Base-by-base conservation (phyloP, 139 green algal species). In the Raphidocelis subcapitata region DNA sequence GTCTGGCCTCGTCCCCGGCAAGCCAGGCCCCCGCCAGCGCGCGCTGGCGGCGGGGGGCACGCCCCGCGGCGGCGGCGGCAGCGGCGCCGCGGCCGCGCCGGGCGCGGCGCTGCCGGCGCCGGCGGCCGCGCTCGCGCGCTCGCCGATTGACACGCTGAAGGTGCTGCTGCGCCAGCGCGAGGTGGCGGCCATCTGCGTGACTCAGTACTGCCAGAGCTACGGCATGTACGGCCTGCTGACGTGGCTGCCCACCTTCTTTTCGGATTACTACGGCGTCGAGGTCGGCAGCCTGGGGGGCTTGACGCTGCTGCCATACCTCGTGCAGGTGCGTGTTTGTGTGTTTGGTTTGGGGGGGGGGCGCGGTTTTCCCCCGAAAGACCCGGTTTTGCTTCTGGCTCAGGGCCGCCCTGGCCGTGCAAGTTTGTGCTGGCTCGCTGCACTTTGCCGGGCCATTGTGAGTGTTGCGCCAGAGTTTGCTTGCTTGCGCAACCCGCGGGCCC, bases 241-340 rank as follows among this genome's bases (percentile, higher is more conserved):
- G 67, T 95, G 90, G 90, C 88, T 95, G 73, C 90, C 90, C 20
- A 93, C 88, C 18, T 95, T 91, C 75, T 95, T 94, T 74, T 69
- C 76, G 3, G 88, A 93, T 32, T 84, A 60, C 23, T 92, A 90
- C 54, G 47, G 60, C 0, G 70, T 95, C 23, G 65, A 86, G 56
- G 36, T 94, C 3, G 73, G 63, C 29, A 73, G 93, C 36, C 70
- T 94, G 56, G 85, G 72, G 3, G 68, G 56, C n/a, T 92, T 93
- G 74, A 93, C 90, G 0, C 67, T 95, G 67, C 62, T 89, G 76
- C 90, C 90, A 2, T 94, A 92, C 64, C 32, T 94, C 5, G 65
- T 94, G 74, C 79, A 84, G 77, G 77, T 83, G 59, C 49, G 52
- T 12, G 12, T 29, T 37, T 59, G 49, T 16, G 20, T n/a, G n/a